These are phyloP conservation scores for Ceriops tagal DNA, from an alignment of 345 rosid genomes.

Conservation along the genomic window DNA sequence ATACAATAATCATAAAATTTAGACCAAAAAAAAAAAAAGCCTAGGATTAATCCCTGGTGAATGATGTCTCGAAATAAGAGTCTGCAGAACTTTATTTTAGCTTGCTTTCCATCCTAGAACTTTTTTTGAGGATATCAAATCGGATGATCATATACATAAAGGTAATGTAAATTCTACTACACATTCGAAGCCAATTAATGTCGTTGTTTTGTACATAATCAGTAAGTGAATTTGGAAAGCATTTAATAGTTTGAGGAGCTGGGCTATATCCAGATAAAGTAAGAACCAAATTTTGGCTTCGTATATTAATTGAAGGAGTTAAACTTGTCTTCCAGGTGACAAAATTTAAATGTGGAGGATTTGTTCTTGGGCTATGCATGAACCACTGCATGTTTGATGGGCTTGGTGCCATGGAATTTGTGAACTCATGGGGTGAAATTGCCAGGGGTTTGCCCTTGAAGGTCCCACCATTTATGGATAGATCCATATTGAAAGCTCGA, in stretches of 20 bases:
- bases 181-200: no score
- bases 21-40: no score
- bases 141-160: background rate
- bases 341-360: constrained; percentile 37
- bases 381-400: constrained; percentile 36
- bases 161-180: background rate
- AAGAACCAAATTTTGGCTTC: background rate
- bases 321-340: constrained; percentile 26
- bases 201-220: no score
- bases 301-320: background rate
- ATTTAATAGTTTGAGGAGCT: background rate
- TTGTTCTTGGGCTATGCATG: constrained; percentile 26
- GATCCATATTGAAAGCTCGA: constrained; percentile 24
- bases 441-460: constrained; percentile 26
- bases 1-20: no score
- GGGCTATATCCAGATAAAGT: no score
- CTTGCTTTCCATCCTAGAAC: background rate
- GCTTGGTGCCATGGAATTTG: constrained; percentile 34
- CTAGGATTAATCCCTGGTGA: background rate
- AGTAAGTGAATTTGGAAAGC: no score
- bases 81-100: background rate
- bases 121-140: background rate
- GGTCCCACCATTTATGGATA: constrained; percentile 23
- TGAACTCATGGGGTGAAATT: constrained; percentile 33
- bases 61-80: background rate